Percentiles rank a stretch among this genome's conserved stretches.
Evolutionary conservation across 2,329 filamentous ascomycete species (phyloP).

Genomic region (Venturia oleaginea): DNA sequence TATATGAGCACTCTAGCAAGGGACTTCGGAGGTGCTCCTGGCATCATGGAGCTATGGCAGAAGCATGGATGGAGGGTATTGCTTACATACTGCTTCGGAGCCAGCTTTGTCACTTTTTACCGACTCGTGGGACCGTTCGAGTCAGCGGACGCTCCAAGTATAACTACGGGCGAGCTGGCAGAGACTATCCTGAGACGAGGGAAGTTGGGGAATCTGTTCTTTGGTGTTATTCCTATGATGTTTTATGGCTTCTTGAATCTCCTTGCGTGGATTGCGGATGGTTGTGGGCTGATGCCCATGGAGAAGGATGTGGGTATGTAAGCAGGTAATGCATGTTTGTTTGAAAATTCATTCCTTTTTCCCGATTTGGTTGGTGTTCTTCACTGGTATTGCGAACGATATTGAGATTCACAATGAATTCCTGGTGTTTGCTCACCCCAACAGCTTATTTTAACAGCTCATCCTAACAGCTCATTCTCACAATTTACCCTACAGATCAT

Average conservation of each 20-base stretch:
- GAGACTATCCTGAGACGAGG: constrained; percentile 30
- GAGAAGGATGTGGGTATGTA: no score
- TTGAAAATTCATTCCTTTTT: no score
- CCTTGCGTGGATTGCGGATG: constrained; percentile 19
- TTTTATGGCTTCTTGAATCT: constrained; percentile 25
- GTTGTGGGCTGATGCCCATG: constrained; percentile 19
- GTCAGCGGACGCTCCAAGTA: constrained; percentile 24
- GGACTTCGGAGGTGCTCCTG: constrained; percentile 34
- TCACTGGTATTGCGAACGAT: no score
- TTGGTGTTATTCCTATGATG: constrained; percentile 28
- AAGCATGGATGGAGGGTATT: constrained; percentile 28
- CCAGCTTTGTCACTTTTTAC: constrained; percentile 34
- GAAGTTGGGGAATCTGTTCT: constrained; percentile 27
- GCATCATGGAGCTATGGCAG: constrained; percentile 25
- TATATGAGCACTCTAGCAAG: constrained; percentile 37
- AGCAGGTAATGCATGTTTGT: no score
- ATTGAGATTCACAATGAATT: no score
- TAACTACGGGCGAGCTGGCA: constrained; percentile 31
- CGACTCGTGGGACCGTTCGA: constrained; percentile 33
- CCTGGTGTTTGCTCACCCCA: no score
- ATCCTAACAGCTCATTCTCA: no score
- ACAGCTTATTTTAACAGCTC: no score
- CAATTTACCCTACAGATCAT: no score
- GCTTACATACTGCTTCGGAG: constrained; percentile 33
- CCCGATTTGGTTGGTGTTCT: no score